Evolutionary conservation across 2,329 filamentous ascomycete genomes (phyloP).

Genomic region (Penicillium sp.): DNA sequence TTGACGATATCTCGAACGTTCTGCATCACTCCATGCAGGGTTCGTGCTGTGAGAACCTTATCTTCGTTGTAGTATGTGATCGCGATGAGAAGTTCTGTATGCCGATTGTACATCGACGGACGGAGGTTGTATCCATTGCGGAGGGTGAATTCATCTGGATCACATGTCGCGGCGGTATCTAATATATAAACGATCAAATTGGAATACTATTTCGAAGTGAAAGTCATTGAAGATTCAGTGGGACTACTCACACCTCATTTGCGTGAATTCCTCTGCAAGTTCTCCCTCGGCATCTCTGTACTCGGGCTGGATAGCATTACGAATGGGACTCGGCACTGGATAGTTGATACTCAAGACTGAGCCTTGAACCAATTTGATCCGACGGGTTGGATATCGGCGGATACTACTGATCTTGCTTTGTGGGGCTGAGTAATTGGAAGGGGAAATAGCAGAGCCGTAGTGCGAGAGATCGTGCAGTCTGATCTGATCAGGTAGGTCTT

Average conservation of each 20-base stretch:
- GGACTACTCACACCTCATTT: constrained; percentile 15
- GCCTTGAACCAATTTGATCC: constrained; percentile 17
- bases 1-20: constrained; percentile 97
- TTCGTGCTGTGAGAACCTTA: constrained; percentile 83
- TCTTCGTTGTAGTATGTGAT: constrained; percentile 99
- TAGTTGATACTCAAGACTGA: constrained; percentile 17
- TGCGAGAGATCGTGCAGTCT: constrained; percentile 6
- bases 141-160: constrained; percentile 93
- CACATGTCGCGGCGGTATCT: constrained; percentile 90
- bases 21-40: constrained; percentile 93
- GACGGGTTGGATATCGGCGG: constrained; percentile 16
- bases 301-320: constrained; percentile 16
- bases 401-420: constrained; percentile 5
- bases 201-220: not conserved
- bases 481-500: constrained; percentile 4
- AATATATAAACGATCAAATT: not conserved
- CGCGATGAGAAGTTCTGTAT: constrained; percentile 90
- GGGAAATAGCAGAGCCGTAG: constrained; percentile 5
- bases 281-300: constrained; percentile 16
- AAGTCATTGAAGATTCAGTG: no score
- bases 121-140: constrained; percentile 97
- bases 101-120: constrained; percentile 94
- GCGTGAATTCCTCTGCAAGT: constrained; percentile 17
- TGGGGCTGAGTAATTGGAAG: not conserved
- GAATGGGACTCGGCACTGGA: constrained; percentile 17